Base-by-base conservation (phyloP, 345 rosid genomes). In the Raphanus raphanistrum region DNA sequence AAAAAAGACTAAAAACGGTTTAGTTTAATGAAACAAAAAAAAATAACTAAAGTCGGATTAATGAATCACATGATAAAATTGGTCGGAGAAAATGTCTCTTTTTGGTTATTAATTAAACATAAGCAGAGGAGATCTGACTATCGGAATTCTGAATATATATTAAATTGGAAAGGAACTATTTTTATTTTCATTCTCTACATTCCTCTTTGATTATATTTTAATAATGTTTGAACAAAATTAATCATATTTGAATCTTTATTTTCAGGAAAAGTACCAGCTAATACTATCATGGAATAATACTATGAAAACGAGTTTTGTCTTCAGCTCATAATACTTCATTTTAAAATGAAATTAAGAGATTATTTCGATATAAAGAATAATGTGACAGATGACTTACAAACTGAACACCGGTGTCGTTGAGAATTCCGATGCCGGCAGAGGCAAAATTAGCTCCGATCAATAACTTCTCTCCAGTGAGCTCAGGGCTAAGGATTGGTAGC, bases 371-470 rank as follows among this genome's bases (percentile, higher is more conserved):
- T 11, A 11, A 12, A 69, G 63, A 54, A 16, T 16, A 55, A 58
- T n/a, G 36, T 9, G 29, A 6, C 12, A 59, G 36, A 58, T 7
- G 71, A 72, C 78, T 25, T 72, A 81, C 81, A 72, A 81, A 81
- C 63, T 81, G 84, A 73, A 81, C 6, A 59, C 84, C 81, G 5
- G 84, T 81, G 63, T 81, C 84, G 33, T 81, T 77, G 16, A 81
- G 81, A 21, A 81, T 77, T 25, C 95, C 97, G 6, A 91, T 86
- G 8, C 98, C 94, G 4, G 97, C 98, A 11, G 98, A 91, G 11
- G 98, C 98, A 67, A 91, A 93, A 80, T 91, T 93, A 38, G 98
- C 96, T 31, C 98, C 98, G 11, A 82, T 27, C 4, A 91, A 84
- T 31, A 91, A 85, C 75, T 66, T 89, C 43, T 68, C 80, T 6